Base-by-base conservation (phyloP, 768 basidiomycete genomes). In the Xerocomellus amylosporus region DNA sequence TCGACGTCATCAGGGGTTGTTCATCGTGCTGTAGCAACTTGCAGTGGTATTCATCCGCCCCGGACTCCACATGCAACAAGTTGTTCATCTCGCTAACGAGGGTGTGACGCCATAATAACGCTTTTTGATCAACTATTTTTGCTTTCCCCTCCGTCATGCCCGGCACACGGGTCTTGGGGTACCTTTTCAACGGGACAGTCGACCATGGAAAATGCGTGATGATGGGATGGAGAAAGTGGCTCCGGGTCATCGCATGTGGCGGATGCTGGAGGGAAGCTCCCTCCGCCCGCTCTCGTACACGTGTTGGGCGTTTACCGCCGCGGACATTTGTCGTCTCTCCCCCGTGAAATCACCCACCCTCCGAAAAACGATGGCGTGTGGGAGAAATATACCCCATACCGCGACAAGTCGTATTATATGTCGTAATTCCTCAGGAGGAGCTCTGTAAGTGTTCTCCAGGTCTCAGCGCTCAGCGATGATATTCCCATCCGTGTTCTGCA, bases 1-100 rank as follows among this genome's bases (percentile, higher is more conserved):
- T 40, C 42, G 62, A 63, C 62, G 61, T 63, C 61, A 63, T 60
- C 61, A 58, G 51, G 59, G 46, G n/a, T 12, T 10, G 36, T 8
- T 31, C 19, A 15, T 51, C 31, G 34, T 52, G 22, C 13, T 19
- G 39, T 24, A 34, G 36, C 45, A 34, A 22, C 38, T 7, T 10
- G 8, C 10, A 26, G 30, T 24, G 24, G 4, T 24, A 24, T 26
- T 22, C 49, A 55, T 22, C 38, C 33, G 6, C 54, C 59, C 59
- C 59, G 19, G 40, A 57, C 41, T 44, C 49, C 59, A 51, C 44
- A 5, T 37, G 24, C 15, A 19, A n/a, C n/a, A 38, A n/a, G 2
- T 17, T 26, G 43, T 17, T 52, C 49, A 52, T 63, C 61, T 62
- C 61, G 61, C 53, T 51, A 58, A 52, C 9, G 3, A 10, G 14